Conservation (phyloP, 2,329 filamentous ascomycete species). For the Scleromitrula shiraiana region DNA sequence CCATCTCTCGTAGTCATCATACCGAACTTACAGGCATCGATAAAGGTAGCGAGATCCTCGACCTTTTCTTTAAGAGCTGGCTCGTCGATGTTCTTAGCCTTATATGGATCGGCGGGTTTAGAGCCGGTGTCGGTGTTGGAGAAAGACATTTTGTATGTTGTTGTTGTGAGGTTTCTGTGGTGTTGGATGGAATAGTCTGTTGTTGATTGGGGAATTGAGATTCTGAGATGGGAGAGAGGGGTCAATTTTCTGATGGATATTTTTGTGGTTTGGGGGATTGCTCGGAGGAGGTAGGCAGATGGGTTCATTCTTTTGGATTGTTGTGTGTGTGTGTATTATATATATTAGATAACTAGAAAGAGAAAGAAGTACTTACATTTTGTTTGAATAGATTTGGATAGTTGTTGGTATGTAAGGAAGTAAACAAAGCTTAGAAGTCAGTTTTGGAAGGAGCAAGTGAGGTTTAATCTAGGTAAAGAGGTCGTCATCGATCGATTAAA, state of each 20-base stretch:
- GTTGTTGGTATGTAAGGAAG: not conserved
- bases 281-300: not conserved
- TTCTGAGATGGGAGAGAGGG: not conserved
- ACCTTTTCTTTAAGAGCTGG: constrained; percentile 63
- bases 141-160: constrained; percentile 31
- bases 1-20: constrained; percentile 78
- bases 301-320: not conserved
- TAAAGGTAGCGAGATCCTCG: constrained; percentile 63
- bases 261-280: not conserved
- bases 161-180: not conserved
- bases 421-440: not conserved
- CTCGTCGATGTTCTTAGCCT: constrained; percentile 58
- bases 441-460: no score
- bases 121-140: constrained; percentile 53
- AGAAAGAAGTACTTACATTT: not conserved
- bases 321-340: no score
- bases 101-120: constrained; percentile 70
- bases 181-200: no score
- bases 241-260: not conserved
- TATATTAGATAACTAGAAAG: no score
- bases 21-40: constrained; percentile 68
- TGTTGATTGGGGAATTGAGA: not conserved
- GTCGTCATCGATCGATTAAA: not conserved
- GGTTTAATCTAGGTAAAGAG: not conserved
- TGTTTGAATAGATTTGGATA: not conserved